Evolutionary conservation across 2,329 filamentous ascomycete genomes (phyloP).

Genomic region (Tolypocladium cylindrosporum): DNA sequence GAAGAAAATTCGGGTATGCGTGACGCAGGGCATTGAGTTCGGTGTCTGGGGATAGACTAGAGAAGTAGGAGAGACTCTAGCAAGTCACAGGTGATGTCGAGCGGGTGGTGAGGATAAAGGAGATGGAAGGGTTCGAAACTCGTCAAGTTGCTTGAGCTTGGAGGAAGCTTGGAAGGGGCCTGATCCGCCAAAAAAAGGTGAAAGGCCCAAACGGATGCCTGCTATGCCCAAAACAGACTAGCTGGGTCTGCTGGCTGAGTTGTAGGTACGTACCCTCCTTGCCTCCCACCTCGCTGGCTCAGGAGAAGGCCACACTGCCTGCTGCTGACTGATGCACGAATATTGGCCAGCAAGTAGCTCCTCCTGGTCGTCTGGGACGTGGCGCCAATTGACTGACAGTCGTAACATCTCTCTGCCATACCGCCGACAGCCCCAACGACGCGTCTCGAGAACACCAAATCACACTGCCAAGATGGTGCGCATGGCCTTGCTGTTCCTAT

Average conservation of each 20-base stretch:
- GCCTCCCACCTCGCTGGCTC: background rate
- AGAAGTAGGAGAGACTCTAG: background rate
- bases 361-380: background rate
- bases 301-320: background rate
- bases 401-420: background rate
- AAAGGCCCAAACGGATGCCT: too few species aligned
- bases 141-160: background rate
- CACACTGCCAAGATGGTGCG: slow-evolving; percentile 28
- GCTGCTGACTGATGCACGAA: background rate
- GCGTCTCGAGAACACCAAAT: background rate
- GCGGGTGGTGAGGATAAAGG: background rate
- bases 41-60: too few species aligned
- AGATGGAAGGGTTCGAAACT: background rate
- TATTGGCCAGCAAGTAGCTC: background rate
- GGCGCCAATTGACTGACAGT: slow-evolving; percentile 4
- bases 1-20: background rate
- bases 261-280: background rate
- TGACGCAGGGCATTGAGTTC: background rate
- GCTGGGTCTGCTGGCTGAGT: background rate
- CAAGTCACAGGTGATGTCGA: background rate
- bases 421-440: background rate
- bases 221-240: background rate
- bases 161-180: background rate
- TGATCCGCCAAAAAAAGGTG: background rate
- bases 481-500: slow-evolving; percentile 1